phyloP scores from a whole-genome alignment of 805 yeast species.

The Candida khao-thaluensis region DNA sequence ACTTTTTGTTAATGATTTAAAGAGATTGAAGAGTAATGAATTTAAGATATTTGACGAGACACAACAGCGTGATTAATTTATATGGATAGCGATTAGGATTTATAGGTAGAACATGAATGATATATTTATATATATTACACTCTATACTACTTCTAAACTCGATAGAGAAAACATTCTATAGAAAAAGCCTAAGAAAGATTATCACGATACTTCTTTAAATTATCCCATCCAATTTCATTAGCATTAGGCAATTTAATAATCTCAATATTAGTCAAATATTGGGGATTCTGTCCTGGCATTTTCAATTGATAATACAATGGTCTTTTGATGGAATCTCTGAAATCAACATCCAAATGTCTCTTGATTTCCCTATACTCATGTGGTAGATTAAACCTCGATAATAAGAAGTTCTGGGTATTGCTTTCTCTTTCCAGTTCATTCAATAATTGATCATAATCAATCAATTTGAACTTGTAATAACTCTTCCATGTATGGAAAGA shows the following conservation, averaged over 20 bases:
- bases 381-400: conserved; percentile 34
- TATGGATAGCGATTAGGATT: background rate
- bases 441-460: conserved; percentile 38
- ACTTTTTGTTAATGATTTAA: conserved; percentile 16
- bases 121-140: no score
- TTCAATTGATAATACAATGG: conserved; percentile 35
- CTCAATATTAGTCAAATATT: conserved; percentile 36
- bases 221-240: conserved; percentile 45
- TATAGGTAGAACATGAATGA: no score
- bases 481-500: conserved; percentile 39
- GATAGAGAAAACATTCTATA: no score
- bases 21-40: conserved; percentile 1
- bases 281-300: conserved; percentile 34
- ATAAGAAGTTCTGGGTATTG: conserved; percentile 13
- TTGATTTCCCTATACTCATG: conserved; percentile 31
- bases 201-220: conserved; percentile 32
- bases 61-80: no score
- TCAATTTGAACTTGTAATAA: conserved; percentile 37
- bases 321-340: conserved; percentile 32
- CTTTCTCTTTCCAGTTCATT: conserved; percentile 13
- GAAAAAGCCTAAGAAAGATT: no score
- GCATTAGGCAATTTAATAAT: conserved; percentile 43
- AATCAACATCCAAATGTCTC: conserved; percentile 32
- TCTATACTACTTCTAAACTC: no score
- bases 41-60: conserved; percentile 15